Percentiles rank a stretch among this genome's conserved stretches.
Evolutionary conservation across 2,329 filamentous ascomycete species (phyloP).

Genomic region (Penicillium hordei): DNA sequence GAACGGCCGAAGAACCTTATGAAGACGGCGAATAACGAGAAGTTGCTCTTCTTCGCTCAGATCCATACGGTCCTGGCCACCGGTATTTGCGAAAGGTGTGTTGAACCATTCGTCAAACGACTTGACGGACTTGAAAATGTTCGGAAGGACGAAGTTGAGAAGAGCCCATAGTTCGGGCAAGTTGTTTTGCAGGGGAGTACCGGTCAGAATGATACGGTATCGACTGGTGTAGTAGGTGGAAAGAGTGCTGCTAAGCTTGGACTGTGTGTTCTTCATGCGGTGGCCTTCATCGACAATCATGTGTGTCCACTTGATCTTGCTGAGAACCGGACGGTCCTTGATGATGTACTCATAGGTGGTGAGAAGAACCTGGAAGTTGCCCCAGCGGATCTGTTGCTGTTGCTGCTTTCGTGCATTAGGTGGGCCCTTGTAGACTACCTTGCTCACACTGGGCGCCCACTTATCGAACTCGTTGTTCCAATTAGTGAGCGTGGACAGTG

Average conservation of each 20-base stretch:
- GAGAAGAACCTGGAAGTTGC: slow-evolving; percentile 91
- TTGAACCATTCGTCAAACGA: slow-evolving; percentile 99
- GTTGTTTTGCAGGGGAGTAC: slow-evolving; percentile 97
- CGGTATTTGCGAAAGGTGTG: slow-evolving; percentile 97
- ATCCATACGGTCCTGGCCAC: slow-evolving; percentile 98
- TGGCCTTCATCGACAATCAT: slow-evolving; percentile 99
- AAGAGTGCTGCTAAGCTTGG: slow-evolving; percentile 92
- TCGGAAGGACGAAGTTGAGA: slow-evolving; percentile 96
- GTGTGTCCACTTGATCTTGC: slow-evolving; percentile 99
- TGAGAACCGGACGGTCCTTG: slow-evolving; percentile 91
- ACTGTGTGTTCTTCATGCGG: slow-evolving; percentile 98
- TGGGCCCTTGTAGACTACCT: slow-evolving; percentile 95
- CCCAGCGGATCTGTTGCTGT: slow-evolving; percentile 90
- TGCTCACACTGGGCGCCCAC: slow-evolving; percentile 84
- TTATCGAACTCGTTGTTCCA: slow-evolving; percentile 99
- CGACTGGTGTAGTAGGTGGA: slow-evolving; percentile 93
- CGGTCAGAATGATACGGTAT: slow-evolving; percentile 94
- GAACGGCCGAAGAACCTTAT: slow-evolving; percentile 97
- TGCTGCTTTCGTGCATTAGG: slow-evolving; percentile 84
- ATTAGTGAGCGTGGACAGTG: slow-evolving; percentile 93
- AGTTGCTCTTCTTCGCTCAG: slow-evolving; percentile 99
- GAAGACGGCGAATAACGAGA: slow-evolving; percentile 94
- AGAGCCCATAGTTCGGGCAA: slow-evolving; percentile 94
- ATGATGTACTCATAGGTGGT: slow-evolving; percentile 99
- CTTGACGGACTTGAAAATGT: slow-evolving; percentile 98